phyloP scores from a whole-genome alignment of 108 stramenopile species.

The Asterionellopsis glacialis region DNA sequence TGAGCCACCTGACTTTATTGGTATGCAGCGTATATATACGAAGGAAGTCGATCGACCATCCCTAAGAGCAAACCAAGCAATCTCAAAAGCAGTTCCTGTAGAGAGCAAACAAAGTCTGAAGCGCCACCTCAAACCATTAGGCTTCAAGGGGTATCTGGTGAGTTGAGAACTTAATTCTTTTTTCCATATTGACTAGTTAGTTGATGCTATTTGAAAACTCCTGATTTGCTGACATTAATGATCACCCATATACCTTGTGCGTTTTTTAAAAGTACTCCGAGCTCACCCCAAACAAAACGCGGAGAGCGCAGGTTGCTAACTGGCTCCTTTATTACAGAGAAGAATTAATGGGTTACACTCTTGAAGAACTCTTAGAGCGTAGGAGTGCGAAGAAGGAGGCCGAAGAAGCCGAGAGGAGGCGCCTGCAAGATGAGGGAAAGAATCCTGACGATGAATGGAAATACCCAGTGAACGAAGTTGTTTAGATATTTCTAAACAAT shows the following conservation, averaged over 20 bases:
- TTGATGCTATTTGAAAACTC: not conserved
- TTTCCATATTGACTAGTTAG: not conserved
- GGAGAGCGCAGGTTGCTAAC: constrained; percentile 90
- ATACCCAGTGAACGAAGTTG: constrained; percentile 77
- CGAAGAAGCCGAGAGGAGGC: constrained; percentile 30
- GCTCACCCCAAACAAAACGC: constrained; percentile 94
- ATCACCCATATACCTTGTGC: not conserved
- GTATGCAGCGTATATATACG: constrained; percentile 84
- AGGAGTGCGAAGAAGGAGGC: constrained; percentile 53
- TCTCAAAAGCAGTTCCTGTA: constrained; percentile 72
- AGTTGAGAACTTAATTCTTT: constrained; percentile 3
- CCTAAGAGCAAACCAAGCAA: constrained; percentile 68
- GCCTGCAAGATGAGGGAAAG: constrained; percentile 20
- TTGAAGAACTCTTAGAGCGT: constrained; percentile 75
- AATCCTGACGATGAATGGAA: constrained; percentile 46
- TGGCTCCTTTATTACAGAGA: constrained; percentile 88
- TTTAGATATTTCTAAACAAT: constrained; percentile 23
- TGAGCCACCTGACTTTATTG: constrained; percentile 87
- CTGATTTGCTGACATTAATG: not conserved
- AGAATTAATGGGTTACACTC: constrained; percentile 80
- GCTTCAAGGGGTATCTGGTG: constrained; percentile 81
- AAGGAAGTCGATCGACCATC: constrained; percentile 78
- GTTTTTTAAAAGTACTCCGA: constrained; percentile 74
- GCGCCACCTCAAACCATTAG: constrained; percentile 65
- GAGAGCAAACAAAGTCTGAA: constrained; percentile 83